Base-by-base conservation (phyloP, 495 filamentous ascomycete species). In the Parathielavia hyrcaniae region DNA sequence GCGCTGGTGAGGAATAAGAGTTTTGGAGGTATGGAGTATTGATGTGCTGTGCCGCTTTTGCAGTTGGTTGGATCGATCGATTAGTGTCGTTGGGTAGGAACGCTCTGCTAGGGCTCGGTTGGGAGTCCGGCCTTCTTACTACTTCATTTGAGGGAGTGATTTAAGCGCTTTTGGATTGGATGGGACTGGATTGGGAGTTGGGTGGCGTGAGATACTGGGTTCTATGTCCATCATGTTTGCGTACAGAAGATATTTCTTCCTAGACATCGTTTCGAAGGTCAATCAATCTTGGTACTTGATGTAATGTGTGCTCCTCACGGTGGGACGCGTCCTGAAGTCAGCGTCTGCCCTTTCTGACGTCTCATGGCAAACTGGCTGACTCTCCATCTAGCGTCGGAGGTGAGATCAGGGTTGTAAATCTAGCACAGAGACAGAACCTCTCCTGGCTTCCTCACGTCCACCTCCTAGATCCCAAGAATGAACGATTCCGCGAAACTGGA, bases 21-120 rank as follows among this genome's bases (percentile, higher is more conserved):
- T 53, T 77, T 75, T 53, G 70, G 74, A 41, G 71, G 76, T 3
- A 57, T 71, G 17, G 75, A 78, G 63, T 78, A 78, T 54, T 77
- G 47, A 67, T 39, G 34, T 35, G 5, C 22, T 35, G 14, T 49
- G 26, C 26, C 26, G 26, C 6, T 10, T 17, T 49, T 49, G 30
- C n/a, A n/a, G 47, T 12, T 4, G 17, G 38, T 2, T 6, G 9
- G 20, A 17, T 4, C 10, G 26, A 13, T 30, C 34, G 35, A 4
- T 23, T 32, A 11, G 2, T 30, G 7, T 2, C 23, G 13, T 10
- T 34, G 17, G 8, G n/a, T 20, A 4, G 6, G 26, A 30, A 30
- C 26, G 6, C 26, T n/a, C n/a, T 30, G 26, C 26, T 6, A 6
- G 26, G 26, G 26, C 6, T 30, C 26, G 26, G 2, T 30, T 6